phyloP scores from a whole-genome alignment of 2,329 filamentous ascomycete species.

The Alternaria gansuensis region DNA sequence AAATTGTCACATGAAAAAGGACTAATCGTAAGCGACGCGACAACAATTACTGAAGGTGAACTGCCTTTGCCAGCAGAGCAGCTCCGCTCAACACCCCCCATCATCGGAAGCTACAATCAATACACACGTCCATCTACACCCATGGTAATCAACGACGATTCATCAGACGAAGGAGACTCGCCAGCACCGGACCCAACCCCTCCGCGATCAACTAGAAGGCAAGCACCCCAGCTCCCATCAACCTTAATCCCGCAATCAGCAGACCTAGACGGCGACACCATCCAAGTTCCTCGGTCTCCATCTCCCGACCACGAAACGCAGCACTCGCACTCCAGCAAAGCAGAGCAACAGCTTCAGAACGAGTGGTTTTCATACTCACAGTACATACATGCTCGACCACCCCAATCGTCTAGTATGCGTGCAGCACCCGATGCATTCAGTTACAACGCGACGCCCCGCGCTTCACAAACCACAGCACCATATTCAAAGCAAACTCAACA shows the following conservation, averaged over 20 bases:
- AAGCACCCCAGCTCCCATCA: conserved; percentile 6
- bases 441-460: conserved; percentile 38
- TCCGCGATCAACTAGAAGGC: conserved; percentile 10
- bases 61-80: conserved; percentile 10
- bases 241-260: conserved; percentile 16
- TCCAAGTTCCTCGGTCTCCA: conserved; percentile 40
- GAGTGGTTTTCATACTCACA: conserved; percentile 49
- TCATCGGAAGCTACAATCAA: conserved; percentile 13
- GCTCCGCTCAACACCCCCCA: conserved; percentile 27
- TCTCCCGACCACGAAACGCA: conserved; percentile 33
- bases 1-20: background rate
- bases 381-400: conserved; percentile 30
- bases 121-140: conserved; percentile 38
- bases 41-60: background rate
- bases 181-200: conserved; percentile 13
- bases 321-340: conserved; percentile 44
- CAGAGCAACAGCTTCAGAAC: conserved; percentile 45
- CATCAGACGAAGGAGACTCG: conserved; percentile 29
- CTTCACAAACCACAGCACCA: background rate
- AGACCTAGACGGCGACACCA: conserved; percentile 32
- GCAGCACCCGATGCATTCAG: conserved; percentile 38
- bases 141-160: conserved; percentile 38
- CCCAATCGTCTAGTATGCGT: conserved; percentile 41
- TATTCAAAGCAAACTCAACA: background rate
- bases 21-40: background rate